Evolutionary conservation across 352 stramenopile genomes (phyloP).

Genomic region (Phytophthora melonis): DNA sequence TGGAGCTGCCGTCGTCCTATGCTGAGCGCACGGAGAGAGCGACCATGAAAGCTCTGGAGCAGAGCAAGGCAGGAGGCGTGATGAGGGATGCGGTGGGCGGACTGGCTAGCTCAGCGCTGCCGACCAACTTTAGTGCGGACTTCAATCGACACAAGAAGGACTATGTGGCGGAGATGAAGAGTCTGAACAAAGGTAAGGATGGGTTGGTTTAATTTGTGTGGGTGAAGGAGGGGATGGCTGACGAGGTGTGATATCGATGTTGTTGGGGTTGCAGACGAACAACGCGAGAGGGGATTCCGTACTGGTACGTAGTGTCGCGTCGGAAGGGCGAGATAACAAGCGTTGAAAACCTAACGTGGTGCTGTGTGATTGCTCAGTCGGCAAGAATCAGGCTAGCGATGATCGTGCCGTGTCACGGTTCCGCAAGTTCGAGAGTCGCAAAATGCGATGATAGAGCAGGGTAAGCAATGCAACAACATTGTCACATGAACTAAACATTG

Average conservation of each 20-base stretch:
- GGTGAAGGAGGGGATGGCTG: constrained; percentile 4
- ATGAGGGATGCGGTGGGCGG: constrained; percentile 37
- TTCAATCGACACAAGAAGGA: constrained; percentile 80
- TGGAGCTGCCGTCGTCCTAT: constrained; percentile 71
- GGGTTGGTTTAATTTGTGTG: neutral
- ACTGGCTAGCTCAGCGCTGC: constrained; percentile 65
- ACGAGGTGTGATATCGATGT: constrained; percentile 11
- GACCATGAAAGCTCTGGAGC: constrained; percentile 57
- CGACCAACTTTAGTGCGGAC: constrained; percentile 80
- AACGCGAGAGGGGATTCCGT: constrained; percentile 71
- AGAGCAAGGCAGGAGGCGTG: constrained; percentile 1
- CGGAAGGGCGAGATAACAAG: neutral
- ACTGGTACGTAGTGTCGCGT: constrained; percentile 36
- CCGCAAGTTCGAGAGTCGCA: constrained; percentile 77
- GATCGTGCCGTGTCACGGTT: constrained; percentile 72
- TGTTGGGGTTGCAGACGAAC: constrained; percentile 59
- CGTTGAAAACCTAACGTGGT: constrained; percentile 9
- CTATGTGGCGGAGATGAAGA: constrained; percentile 78
- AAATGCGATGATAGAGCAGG: constrained; percentile 36
- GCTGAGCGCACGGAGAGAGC: constrained; percentile 59
- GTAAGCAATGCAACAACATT: neutral
- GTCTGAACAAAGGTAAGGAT: constrained; percentile 59
- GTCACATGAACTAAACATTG: too few relatives aligned
- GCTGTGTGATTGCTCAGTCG: constrained; percentile 41
- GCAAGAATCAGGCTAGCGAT: constrained; percentile 73